Conservation (phyloP, 2,329 filamentous ascomycete species). For the Mycosphaerella sp. region DNA sequence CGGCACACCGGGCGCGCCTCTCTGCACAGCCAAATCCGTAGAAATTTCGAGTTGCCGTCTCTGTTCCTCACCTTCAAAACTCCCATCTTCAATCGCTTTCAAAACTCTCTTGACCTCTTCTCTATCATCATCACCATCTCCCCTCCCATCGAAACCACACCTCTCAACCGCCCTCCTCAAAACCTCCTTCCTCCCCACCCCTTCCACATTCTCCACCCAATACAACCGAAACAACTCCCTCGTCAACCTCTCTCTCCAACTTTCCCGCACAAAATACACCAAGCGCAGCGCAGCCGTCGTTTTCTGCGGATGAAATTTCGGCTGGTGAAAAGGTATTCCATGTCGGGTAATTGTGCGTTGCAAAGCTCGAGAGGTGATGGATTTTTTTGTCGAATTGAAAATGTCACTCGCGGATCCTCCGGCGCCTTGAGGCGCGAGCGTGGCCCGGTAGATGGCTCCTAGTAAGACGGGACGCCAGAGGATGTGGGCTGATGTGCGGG, state of each 20-base stretch:
- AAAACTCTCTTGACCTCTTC: not conserved
- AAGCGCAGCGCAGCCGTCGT: constrained; percentile 21
- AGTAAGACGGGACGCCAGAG: constrained; percentile 22
- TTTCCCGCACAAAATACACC: constrained; percentile 15
- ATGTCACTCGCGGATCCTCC: constrained; percentile 23
- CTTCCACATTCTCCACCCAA: constrained; percentile 18
- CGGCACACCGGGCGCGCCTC: constrained; percentile 21
- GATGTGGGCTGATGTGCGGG: constrained; percentile 17
- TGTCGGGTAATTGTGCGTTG: constrained; percentile 15
- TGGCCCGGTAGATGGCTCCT: constrained; percentile 24
- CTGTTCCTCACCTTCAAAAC: constrained; percentile 17
- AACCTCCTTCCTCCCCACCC: constrained; percentile 9
- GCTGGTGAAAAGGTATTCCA: constrained; percentile 18
- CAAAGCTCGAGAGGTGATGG: constrained; percentile 18
- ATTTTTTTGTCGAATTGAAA: constrained; percentile 24
- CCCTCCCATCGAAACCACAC: too few species aligned
- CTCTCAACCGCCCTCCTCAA: too few species aligned
- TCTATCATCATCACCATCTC: too few species aligned
- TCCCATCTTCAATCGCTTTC: constrained; percentile 15
- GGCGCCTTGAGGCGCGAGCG: constrained; percentile 22
- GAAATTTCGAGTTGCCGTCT: constrained; percentile 13
- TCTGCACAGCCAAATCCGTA: constrained; percentile 19
- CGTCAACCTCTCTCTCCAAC: constrained; percentile 13
- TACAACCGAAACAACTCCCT: constrained; percentile 19
- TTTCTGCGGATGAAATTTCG: constrained; percentile 20